A percentile compares a stretch with the other conserved stretches of the same genome.
Conservation (phyloP, 1,284 basidiomycete genomes). For the Sutorius eximius region DNA sequence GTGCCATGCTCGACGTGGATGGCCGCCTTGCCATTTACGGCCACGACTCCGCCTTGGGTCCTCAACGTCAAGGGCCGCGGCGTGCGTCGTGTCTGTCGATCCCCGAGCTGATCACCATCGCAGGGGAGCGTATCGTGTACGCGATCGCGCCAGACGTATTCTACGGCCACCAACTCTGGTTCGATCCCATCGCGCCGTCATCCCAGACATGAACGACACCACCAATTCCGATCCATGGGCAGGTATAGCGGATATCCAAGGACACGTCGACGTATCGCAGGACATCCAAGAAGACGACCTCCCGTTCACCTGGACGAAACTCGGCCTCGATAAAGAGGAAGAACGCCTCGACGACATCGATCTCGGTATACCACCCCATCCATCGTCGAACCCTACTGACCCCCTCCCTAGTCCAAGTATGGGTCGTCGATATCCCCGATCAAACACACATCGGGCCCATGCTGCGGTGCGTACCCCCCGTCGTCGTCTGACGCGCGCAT, state of each 20-base stretch:
- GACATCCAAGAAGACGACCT: constrained; percentile 54
- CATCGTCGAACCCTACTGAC: not conserved
- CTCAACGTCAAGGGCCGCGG: constrained; percentile 54
- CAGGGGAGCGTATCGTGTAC: constrained; percentile 70
- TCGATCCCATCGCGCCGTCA: constrained; percentile 40
- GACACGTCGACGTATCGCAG: constrained; percentile 14
- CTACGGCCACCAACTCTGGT: constrained; percentile 72
- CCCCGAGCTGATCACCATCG: not conserved
- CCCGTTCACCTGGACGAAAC: constrained; percentile 62
- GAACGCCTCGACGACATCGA: constrained; percentile 59
- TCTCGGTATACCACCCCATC: constrained; percentile 41
- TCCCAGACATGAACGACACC: constrained; percentile 34
- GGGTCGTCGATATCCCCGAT: constrained; percentile 84
- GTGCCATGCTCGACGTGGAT: constrained; percentile 26
- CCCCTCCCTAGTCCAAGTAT: constrained; percentile 52
- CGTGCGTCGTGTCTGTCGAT: constrained; percentile 37
- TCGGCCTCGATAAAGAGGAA: constrained; percentile 52
- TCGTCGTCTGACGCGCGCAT: constrained; percentile 1
- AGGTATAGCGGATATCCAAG: constrained; percentile 39
- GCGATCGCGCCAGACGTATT: constrained; percentile 60
- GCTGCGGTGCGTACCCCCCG: constrained; percentile 51
- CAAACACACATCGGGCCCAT: constrained; percentile 59
- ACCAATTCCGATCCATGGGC: constrained; percentile 38
- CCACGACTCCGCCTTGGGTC: constrained; percentile 8
- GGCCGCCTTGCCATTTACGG: constrained; percentile 16